phyloP scores from a whole-genome alignment of 345 rosid genomes.

The Lepidium didymum region DNA sequence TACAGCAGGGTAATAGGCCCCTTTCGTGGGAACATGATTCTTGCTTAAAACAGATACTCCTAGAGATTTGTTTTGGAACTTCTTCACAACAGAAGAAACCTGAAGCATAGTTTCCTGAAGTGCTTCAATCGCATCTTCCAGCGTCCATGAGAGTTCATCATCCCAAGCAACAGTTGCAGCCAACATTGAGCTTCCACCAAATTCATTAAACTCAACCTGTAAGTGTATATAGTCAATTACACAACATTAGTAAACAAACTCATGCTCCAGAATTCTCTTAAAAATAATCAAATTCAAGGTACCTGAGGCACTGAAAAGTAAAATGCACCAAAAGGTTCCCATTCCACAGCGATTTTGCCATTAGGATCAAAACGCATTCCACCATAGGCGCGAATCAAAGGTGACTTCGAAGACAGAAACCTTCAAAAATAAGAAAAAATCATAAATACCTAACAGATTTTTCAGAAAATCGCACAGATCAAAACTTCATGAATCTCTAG shows the following conservation, averaged over 20 bases:
- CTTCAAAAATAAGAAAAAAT: conserved; percentile 25
- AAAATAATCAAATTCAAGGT: not conserved
- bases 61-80: conserved; percentile 36
- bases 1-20: conserved; percentile 59
- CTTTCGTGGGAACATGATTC: conserved; percentile 54
- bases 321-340: conserved; percentile 89
- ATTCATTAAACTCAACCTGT: conserved; percentile 93
- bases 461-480: not conserved
- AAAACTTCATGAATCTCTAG: not conserved
- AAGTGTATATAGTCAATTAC: not conserved
- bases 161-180: conserved; percentile 92
- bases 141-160: conserved; percentile 50
- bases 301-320: conserved; percentile 91
- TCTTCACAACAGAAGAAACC: conserved; percentile 49
- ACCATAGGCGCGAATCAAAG: conserved; percentile 89
- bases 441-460: not conserved
- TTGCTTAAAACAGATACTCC: conserved; percentile 54
- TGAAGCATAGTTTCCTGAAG: conserved; percentile 47
- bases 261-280: not conserved
- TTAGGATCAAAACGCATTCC: conserved; percentile 80
- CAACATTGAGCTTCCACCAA: conserved; percentile 70
- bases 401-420: conserved; percentile 64
- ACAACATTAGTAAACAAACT: not conserved
- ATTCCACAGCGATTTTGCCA: conserved; percentile 58
- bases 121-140: conserved; percentile 53